Base-by-base conservation (phyloP, 2,329 filamentous ascomycete species). In the Aciculosporium take region DNA sequence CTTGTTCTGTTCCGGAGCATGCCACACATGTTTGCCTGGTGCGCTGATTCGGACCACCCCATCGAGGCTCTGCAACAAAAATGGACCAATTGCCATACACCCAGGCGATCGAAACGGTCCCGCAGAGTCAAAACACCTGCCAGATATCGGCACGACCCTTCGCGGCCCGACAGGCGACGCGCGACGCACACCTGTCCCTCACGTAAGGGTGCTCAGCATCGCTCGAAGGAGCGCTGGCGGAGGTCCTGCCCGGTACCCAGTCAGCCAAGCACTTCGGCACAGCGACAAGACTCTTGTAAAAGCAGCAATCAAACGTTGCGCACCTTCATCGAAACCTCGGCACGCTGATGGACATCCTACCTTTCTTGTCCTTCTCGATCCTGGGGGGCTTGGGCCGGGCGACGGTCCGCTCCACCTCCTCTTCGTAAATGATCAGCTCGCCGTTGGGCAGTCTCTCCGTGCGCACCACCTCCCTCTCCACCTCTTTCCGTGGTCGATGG, bases 331-430 rank as follows among this genome's bases (percentile, higher is more conserved):
- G 74, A 63, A 77, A 72, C 66, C 79, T 77, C 56, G 82, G 83
- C 63, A 84, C 74, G 68, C 82, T 84, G 67, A 88, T 79, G 69
- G 79, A 76, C 77, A 91, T 79, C 83, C 81, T 91, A 93, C 88
- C 87, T 87, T 84, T 91, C 71, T 81, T 81, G 66, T 95, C 86
- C 70, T 83, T 86, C 65, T 86, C 83, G 53, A 94, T 77, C 52
- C 81, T 71, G 48, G 83, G 67, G 41, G 74, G 74, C 57, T 66
- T 71, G 54, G 64, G 64, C 37, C 66, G 64, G 52, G 72, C 69
- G 48, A 71, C 66, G 39, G 74, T 58, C 53, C 62, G 66, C 59
- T 78, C 72, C 48, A 78, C 60, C 52, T 67, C 58, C 50, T 79
- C 71, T 62, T 76, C 69, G 47, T 78, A 80, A 33, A 84, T 59